Evolutionary conservation across 352 stramenopile species (phyloP).

Genomic region (Blastocystis sp.): DNA sequence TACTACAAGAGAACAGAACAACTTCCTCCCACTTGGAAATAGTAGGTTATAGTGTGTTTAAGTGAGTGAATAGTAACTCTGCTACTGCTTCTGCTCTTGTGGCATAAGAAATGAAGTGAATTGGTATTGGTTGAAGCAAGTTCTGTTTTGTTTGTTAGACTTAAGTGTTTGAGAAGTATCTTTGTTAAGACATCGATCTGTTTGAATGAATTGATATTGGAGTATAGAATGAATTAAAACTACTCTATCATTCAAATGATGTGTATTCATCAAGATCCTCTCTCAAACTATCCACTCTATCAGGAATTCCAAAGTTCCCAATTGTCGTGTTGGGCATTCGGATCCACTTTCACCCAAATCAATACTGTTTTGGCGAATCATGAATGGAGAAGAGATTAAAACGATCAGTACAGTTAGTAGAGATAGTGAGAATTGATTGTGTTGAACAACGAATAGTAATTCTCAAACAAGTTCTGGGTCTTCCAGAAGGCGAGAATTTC

Average conservation of each 20-base stretch:
- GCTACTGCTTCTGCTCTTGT: conserved; percentile 94
- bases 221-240: too few species aligned
- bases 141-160: too few species aligned
- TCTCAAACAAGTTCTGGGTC: background rate
- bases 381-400: conserved; percentile 27
- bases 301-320: too few species aligned
- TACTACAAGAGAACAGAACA: conserved; percentile 99
- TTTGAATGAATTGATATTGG: too few species aligned
- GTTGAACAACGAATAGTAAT: background rate
- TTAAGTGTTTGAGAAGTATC: too few species aligned
- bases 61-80: conserved; percentile 66
- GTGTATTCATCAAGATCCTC: too few species aligned
- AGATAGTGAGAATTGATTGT: background rate
- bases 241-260: too few species aligned
- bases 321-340: too few species aligned
- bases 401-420: conserved; percentile 9
- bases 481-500: conserved; percentile 24
- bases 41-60: conserved; percentile 72
- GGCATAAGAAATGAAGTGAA: conserved; percentile 78
- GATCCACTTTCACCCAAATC: background rate
- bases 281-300: too few species aligned
- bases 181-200: too few species aligned
- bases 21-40: conserved; percentile 97
- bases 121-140: background rate
- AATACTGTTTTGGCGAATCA: background rate